Evolutionary conservation across 768 basidiomycete genomes (phyloP), one percentile per base, ranked within the genome.

Genomic region (Filobasidium floriforme): DNA sequence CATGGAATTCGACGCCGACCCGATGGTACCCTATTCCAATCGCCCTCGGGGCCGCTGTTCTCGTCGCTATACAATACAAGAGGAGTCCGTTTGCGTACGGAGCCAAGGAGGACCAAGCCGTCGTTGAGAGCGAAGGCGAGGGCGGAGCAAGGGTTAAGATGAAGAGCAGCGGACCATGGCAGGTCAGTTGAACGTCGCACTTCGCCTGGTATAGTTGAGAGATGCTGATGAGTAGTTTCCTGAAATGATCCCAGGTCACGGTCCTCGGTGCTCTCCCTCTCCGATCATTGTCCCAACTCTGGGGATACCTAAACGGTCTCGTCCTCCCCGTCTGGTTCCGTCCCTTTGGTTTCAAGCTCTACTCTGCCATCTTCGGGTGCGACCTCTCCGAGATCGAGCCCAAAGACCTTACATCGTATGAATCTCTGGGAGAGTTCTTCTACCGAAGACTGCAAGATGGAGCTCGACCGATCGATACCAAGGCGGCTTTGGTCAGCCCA

Each of bases 1-100:
- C 90, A 29, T 92, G 90, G 90, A 86, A 83, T 6, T 82, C 87
- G 73, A 92, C 93, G 0, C 90, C 91, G 0, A 92, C 89, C 41
- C 89, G 87, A 79, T 98, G 93, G 93, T 94, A 93, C 71, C 93
- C 93, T 11, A 84, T 97, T 54, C 92, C 92, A 18, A 80, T 94
- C 64, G 90, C 90, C 12, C 88, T 92, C 32, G 92, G 92, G 43
- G 91, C 90, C 1, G 82, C 92, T n/a, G 84, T 94, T 37, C 87
- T 94, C 41, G 61, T 78, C 14, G 77, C 71, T 28, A 73, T 78
- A 18, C 71, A 76, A 60, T 73, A 67, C 49, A 65, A 72, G 18
- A 74, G 69, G 61, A 73, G 60, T 40, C 44, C 59, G 1, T 55
- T 57, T 18, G 41, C 59, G 1, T 60, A 4, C 14, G 52, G 24